Percentiles rank a stretch among this genome's conserved stretches.
phyloP scores from a whole-genome alignment of 2,329 filamentous ascomycete genomes.

The Chalaropsis thielavioides region DNA sequence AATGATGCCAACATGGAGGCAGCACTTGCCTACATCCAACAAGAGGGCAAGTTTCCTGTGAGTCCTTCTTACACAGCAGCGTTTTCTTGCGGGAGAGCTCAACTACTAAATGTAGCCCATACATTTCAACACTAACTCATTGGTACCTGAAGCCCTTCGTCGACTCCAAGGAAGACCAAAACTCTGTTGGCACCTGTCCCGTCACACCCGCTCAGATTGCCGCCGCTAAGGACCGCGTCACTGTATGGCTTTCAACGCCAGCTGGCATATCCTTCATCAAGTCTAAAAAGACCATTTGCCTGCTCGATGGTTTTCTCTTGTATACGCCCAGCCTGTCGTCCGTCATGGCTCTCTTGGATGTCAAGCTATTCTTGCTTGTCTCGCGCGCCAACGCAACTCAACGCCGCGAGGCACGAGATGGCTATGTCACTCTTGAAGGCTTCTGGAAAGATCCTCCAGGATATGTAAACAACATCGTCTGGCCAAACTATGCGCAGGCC shows the following conservation, averaged over 20 bases:
- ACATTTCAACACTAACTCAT: background rate
- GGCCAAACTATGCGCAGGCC: conserved; percentile 79
- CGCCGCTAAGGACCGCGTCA: conserved; percentile 33
- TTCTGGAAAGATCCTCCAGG: conserved; percentile 93
- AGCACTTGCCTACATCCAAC: conserved; percentile 55
- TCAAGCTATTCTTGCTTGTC: conserved; percentile 65
- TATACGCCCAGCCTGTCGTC: conserved; percentile 46
- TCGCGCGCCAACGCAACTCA: conserved; percentile 48
- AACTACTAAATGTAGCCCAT: background rate
- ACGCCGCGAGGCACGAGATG: conserved; percentile 52
- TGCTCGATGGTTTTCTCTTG: conserved; percentile 82
- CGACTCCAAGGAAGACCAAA: conserved; percentile 41
- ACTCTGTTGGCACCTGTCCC: conserved; percentile 42
- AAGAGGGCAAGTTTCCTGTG: conserved; percentile 51
- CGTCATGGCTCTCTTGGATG: conserved; percentile 49
- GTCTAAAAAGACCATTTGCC: conserved; percentile 37
- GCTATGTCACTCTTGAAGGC: conserved; percentile 70
- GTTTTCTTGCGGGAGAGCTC: background rate
- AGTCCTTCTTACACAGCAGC: conserved; percentile 22
- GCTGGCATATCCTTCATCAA: conserved; percentile 29
- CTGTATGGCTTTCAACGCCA: conserved; percentile 32
- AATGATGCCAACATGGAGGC: conserved; percentile 53
- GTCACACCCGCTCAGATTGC: conserved; percentile 35
- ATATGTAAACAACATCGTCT: conserved; percentile 88
- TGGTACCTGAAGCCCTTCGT: conserved; percentile 22